Percentiles rank a stretch among this genome's conserved stretches.
phyloP scores from a whole-genome alignment of 352 stramenopile species.

The Phytophthora rubi region DNA sequence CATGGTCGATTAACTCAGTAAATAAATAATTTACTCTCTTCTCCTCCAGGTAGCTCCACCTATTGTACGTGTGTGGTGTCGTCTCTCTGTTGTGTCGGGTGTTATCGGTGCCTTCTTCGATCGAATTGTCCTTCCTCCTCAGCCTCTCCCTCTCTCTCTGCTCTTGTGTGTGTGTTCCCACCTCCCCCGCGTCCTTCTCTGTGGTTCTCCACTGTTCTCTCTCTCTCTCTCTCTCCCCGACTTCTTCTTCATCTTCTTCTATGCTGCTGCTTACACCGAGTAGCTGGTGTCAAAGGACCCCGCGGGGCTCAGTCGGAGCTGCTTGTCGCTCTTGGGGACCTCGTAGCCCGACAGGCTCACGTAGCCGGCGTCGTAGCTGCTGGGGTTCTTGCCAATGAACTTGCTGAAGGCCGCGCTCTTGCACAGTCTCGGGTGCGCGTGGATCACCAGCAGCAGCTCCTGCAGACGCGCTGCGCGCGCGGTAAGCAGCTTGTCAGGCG shows the following conservation, averaged over 20 bases:
- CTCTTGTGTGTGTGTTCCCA: slow-evolving; percentile 12
- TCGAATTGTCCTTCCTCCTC: slow-evolving; percentile 12
- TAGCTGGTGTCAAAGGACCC: slow-evolving; percentile 34
- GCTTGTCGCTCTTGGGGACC: slow-evolving; percentile 43
- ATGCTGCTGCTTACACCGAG: slow-evolving; percentile 26
- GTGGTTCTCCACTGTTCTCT: slow-evolving; percentile 4
- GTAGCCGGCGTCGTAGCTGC: slow-evolving; percentile 66
- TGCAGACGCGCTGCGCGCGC: slow-evolving; percentile 61
- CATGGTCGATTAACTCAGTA: slow-evolving; percentile 42
- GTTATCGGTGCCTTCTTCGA: slow-evolving; percentile 31
- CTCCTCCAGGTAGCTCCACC: slow-evolving; percentile 27
- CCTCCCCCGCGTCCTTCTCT: slow-evolving; percentile 2
- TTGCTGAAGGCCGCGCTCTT: slow-evolving; percentile 50
- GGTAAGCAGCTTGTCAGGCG: slow-evolving; percentile 61
- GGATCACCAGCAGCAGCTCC: slow-evolving; percentile 65
- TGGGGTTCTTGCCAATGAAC: slow-evolving; percentile 81
- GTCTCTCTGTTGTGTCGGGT: slow-evolving; percentile 24
- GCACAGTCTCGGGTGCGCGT: slow-evolving; percentile 55
- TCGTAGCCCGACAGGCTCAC: slow-evolving; percentile 78
- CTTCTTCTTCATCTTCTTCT: background rate
- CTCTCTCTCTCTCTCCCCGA: slow-evolving; percentile 1
- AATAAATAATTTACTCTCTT: slow-evolving; percentile 55
- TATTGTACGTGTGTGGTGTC: slow-evolving; percentile 48
- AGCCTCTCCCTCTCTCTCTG: slow-evolving; percentile 11
- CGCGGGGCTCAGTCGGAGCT: slow-evolving; percentile 22